A percentile compares a stretch with the other conserved stretches of the same genome.
Conservation (phyloP, 163 green algal genomes). For the Prototheca cutis region DNA sequence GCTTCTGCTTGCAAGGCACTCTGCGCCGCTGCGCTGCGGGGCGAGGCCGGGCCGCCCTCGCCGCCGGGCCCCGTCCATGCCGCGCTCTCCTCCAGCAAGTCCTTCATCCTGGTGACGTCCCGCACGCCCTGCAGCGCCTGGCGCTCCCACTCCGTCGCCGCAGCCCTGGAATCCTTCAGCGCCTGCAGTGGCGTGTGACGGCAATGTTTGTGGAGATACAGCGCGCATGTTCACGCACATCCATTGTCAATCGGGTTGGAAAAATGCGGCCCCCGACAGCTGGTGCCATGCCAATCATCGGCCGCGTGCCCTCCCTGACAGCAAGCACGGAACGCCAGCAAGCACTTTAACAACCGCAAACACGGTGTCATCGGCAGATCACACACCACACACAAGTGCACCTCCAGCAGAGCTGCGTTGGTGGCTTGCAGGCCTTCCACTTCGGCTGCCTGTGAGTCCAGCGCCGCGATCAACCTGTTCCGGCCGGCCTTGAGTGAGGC, state of each 20-base stretch:
- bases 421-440: constrained; percentile 29
- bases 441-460: constrained; percentile 55
- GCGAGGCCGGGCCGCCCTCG: neutral
- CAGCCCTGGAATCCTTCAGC: constrained; percentile 3
- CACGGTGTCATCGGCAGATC: too few relatives aligned
- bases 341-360: too few relatives aligned
- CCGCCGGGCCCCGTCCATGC: neutral
- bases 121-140: constrained; percentile 41
- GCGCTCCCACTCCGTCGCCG: constrained; percentile 37
- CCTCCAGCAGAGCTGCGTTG: constrained; percentile 21
- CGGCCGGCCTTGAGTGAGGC: constrained; percentile 42
- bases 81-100: constrained; percentile 44
- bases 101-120: constrained; percentile 42
- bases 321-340: too few relatives aligned
- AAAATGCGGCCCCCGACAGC: too few relatives aligned
- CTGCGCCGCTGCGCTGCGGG: neutral
- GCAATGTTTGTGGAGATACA: too few relatives aligned
- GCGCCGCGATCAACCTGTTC: constrained; percentile 47
- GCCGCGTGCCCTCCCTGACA: too few relatives aligned
- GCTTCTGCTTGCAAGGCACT: neutral
- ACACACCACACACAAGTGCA: too few relatives aligned
- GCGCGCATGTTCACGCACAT: too few relatives aligned
- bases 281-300: too few relatives aligned
- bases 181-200: constrained; percentile 14
- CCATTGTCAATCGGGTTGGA: too few relatives aligned